Percentiles rank a stretch among this genome's conserved stretches.
Conservation (phyloP, 257 asterid species). For the Solanum appendiculatum region DNA sequence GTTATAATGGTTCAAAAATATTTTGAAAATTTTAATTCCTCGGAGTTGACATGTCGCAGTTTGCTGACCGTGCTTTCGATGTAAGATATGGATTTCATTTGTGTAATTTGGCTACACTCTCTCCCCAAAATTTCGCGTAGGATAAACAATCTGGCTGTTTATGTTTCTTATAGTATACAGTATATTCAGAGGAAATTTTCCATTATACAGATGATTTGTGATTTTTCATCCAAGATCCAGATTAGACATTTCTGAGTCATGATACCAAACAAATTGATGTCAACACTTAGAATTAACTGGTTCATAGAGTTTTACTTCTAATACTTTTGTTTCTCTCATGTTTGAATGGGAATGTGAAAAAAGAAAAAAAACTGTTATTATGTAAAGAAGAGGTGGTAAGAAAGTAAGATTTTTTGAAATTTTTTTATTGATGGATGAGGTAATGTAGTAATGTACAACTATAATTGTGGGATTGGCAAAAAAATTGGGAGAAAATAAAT, state of each 20-base stretch:
- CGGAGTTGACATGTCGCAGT: neutral
- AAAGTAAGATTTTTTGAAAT: too few species aligned
- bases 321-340: too few species aligned
- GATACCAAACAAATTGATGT: too few species aligned
- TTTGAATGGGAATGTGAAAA: too few species aligned
- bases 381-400: too few species aligned
- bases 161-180: neutral
- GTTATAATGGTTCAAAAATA: neutral
- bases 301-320: too few species aligned
- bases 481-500: too few species aligned
- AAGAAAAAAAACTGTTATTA: too few species aligned
- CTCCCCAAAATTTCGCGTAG: neutral
- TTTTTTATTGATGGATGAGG: too few species aligned
- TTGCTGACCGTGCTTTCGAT: neutral
- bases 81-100: neutral
- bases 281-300: neutral
- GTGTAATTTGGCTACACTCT: neutral
- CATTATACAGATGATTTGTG: neutral
- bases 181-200: neutral
- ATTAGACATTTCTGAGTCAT: neutral
- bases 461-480: too few species aligned
- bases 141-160: neutral
- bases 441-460: too few species aligned
- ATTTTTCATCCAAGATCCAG: neutral
- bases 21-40: neutral